These are phyloP conservation scores for Cardamine occulta DNA, from an alignment of 345 rosid genomes.

Conservation along the genomic window DNA sequence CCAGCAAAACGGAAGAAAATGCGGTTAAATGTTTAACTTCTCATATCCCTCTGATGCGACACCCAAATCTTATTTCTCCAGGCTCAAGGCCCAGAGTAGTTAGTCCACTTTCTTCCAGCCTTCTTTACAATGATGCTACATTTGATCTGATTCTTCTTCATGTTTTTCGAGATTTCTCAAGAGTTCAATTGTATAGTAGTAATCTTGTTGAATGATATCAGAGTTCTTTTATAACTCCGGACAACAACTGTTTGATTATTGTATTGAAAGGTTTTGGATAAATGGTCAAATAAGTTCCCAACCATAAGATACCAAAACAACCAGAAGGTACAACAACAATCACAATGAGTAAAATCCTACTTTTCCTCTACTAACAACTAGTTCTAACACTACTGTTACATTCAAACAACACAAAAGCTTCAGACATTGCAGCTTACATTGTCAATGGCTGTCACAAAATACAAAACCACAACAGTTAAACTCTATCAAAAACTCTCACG, in stretches of 20 bases:
- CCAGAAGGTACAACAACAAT: constrained; percentile 27
- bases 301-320: constrained; percentile 8
- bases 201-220: neutral
- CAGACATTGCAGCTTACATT: constrained; percentile 56
- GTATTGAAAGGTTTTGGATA: constrained; percentile 25
- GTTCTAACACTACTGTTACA: constrained; percentile 32
- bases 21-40: neutral
- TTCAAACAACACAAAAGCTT: constrained; percentile 38
- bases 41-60: neutral
- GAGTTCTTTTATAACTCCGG: neutral
- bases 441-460: constrained; percentile 48
- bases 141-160: neutral
- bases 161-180: neutral
- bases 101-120: neutral
- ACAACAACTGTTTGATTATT: neutral
- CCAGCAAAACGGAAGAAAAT: neutral
- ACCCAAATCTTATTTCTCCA: neutral
- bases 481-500: constrained; percentile 44
- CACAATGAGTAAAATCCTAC: constrained; percentile 22
- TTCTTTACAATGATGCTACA: neutral
- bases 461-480: constrained; percentile 24
- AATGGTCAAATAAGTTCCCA: constrained; percentile 14
- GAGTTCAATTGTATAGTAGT: constrained; percentile 7
- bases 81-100: constrained; percentile 12
- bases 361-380: constrained; percentile 39